Conservation (phyloP, 208 protist species). For the Endotrypanum monterogeii region DNA sequence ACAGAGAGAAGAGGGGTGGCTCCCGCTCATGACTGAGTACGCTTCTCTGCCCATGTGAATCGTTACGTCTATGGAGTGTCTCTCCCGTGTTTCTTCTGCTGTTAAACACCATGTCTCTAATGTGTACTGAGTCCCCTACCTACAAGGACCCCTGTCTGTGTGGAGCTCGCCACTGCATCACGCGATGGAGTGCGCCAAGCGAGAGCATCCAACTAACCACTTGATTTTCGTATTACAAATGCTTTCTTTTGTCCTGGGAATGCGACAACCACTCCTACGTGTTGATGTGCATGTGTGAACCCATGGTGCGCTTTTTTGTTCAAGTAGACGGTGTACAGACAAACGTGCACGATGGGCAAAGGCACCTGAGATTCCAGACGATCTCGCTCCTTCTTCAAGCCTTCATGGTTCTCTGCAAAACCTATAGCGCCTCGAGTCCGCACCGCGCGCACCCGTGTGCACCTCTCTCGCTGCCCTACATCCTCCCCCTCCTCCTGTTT, state of each 20-base stretch:
- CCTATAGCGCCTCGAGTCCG: too few species aligned
- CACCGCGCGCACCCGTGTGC: too few species aligned
- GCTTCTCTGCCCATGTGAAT: not conserved
- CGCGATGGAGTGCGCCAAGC: not conserved
- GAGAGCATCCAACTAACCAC: conserved; percentile 6
- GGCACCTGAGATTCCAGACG: too few species aligned
- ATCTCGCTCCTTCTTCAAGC: too few species aligned
- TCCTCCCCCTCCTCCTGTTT: not conserved
- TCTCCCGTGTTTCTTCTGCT: not conserved
- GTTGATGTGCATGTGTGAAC: too few species aligned
- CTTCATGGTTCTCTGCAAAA: too few species aligned
- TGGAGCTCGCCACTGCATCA: not conserved
- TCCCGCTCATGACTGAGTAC: not conserved
- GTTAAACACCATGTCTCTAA: not conserved
- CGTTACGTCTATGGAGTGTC: not conserved
- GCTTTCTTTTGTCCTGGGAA: too few species aligned
- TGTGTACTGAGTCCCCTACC: not conserved
- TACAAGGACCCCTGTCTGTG: not conserved
- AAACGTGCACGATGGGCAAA: too few species aligned
- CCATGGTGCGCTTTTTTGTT: too few species aligned
- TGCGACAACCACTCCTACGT: too few species aligned
- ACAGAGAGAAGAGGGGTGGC: not conserved
- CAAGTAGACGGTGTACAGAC: too few species aligned
- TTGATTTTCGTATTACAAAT: not conserved
- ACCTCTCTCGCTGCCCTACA: not conserved